Evolutionary conservation across 1,139 yeast genomes (phyloP).

Genomic region (Geotrichum histeridarum): DNA sequence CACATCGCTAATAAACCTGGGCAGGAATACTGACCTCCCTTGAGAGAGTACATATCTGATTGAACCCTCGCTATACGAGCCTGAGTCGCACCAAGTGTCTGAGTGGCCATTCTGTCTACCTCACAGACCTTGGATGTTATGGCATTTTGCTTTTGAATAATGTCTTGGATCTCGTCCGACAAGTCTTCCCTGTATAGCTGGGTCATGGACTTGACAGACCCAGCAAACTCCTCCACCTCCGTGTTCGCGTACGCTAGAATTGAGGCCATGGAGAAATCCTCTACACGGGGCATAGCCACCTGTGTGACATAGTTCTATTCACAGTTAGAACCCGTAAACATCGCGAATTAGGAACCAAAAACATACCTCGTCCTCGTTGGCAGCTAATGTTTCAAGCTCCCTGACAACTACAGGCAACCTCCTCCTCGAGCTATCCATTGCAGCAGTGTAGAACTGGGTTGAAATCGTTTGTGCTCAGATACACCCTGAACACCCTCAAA

Average conservation of each 20-base stretch:
- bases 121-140: constrained; percentile 23
- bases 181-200: constrained; percentile 22
- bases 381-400: constrained; percentile 12
- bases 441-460: not conserved
- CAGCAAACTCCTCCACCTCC: constrained; percentile 20
- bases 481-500: not conserved
- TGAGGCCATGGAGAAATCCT: constrained; percentile 22
- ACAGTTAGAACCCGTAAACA: constrained; percentile 9
- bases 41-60: constrained; percentile 18
- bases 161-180: constrained; percentile 22
- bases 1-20: not conserved
- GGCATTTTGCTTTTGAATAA: constrained; percentile 20
- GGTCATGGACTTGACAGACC: constrained; percentile 19
- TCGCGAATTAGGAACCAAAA: not conserved
- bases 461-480: too few species aligned
- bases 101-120: constrained; percentile 24
- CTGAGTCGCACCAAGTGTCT: constrained; percentile 22
- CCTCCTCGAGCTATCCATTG: constrained; percentile 10
- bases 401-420: constrained; percentile 12
- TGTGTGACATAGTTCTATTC: constrained; percentile 6
- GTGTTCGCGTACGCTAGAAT: constrained; percentile 6
- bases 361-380: constrained; percentile 5
- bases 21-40: constrained; percentile 16
- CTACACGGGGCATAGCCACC: constrained; percentile 21
- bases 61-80: constrained; percentile 19